Evolutionary conservation across 202 grass and related monocot species (phyloP).

Genomic region (Digitaria exilis): DNA sequence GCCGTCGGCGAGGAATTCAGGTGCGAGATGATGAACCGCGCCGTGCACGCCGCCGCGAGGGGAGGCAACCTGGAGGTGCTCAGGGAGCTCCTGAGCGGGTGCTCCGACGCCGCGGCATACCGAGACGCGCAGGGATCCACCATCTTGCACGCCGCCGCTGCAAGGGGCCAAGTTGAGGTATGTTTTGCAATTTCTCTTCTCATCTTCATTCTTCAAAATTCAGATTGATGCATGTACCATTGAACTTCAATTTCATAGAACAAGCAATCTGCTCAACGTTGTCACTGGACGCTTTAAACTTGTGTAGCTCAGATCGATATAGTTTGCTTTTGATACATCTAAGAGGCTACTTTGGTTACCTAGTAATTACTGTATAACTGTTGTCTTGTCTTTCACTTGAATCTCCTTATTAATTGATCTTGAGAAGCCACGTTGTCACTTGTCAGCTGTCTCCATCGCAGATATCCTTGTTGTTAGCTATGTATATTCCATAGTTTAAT

Average conservation of each 20-base stretch:
- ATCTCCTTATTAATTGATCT: background rate
- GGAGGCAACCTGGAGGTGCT: constrained; percentile 78
- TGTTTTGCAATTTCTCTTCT: background rate
- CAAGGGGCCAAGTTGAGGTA: constrained; percentile 77
- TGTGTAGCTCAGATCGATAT: background rate
- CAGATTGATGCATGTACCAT: background rate
- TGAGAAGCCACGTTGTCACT: background rate
- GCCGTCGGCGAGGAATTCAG: constrained; percentile 40
- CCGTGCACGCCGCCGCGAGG: constrained; percentile 73
- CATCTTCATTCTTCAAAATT: background rate
- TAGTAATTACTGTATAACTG: background rate
- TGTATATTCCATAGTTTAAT: background rate
- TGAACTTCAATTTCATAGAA: background rate
- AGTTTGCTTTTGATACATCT: background rate
- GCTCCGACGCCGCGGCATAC: constrained; percentile 52
- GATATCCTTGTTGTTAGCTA: background rate
- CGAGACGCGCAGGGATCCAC: constrained; percentile 76
- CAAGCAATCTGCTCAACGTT: background rate
- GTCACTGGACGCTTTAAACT: background rate
- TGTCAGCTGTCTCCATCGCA: background rate
- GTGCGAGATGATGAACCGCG: constrained; percentile 75
- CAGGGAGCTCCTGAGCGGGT: constrained; percentile 67
- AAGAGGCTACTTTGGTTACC: background rate
- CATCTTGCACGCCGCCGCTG: constrained; percentile 74
- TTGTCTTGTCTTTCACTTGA: background rate